These are phyloP conservation scores for Neofusicoccum ribis DNA, from an alignment of 2,329 filamentous ascomycete genomes.

Conservation along the genomic window DNA sequence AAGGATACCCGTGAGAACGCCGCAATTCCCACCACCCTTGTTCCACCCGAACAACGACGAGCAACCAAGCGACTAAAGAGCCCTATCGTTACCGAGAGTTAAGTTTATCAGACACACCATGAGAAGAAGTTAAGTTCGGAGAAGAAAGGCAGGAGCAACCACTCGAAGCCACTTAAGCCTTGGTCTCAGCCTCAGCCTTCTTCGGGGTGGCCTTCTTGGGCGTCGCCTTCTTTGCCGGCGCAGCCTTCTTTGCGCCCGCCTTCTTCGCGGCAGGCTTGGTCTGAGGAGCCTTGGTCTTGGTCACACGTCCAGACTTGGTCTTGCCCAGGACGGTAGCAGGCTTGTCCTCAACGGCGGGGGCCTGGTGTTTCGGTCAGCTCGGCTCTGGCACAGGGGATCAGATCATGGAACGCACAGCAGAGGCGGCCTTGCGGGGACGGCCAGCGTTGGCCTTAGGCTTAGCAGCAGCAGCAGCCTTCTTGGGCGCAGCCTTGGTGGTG, in stretches of 20 bases:
- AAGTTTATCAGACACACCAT: conserved; percentile 1
- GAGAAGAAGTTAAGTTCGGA: conserved; percentile 9
- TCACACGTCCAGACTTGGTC: conserved; percentile 84
- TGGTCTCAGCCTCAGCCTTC: conserved; percentile 32
- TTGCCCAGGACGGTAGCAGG: conserved; percentile 67
- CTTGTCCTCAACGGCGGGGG: conserved; percentile 68
- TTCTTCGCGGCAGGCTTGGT: conserved; percentile 30
- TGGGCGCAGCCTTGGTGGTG: conserved; percentile 36
- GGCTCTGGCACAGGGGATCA: not conserved
- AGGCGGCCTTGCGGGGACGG: conserved; percentile 46
- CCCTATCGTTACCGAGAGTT: conserved; percentile 7
- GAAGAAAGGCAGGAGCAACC: not conserved
- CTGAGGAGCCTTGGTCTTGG: conserved; percentile 63
- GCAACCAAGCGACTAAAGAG: not conserved
- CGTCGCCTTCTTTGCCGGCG: conserved; percentile 48
- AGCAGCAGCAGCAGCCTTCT: conserved; percentile 29
- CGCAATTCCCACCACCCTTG: not conserved
- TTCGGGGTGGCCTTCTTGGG: conserved; percentile 35
- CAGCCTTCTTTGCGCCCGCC: conserved; percentile 41
- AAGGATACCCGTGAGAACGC: not conserved
- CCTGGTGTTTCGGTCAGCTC: conserved; percentile 30
- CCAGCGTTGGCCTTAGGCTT: conserved; percentile 50
- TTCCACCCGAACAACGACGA: not conserved
- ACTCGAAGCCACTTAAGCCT: not conserved
- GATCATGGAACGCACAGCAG: conserved; percentile 22